phyloP scores from a whole-genome alignment of 2,329 filamentous ascomycete species.

The Trichoderma polysporum region DNA sequence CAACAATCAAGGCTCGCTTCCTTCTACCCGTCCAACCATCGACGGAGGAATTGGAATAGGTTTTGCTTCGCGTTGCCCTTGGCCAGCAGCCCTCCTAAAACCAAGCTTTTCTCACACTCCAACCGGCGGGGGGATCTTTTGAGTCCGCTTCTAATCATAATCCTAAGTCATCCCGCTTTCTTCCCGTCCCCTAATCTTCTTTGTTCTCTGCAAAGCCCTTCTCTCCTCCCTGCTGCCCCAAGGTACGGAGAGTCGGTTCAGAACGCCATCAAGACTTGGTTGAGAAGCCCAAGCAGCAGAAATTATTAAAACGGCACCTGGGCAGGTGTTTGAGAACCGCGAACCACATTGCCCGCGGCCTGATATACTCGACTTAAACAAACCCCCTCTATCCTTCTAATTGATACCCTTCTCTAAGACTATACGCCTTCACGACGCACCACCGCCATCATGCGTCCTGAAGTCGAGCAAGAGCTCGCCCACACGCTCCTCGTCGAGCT shows the following conservation, averaged over 20 bases:
- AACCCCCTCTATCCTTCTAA: background rate
- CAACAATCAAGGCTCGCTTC: constrained; percentile 35
- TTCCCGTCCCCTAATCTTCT: background rate
- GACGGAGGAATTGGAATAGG: background rate
- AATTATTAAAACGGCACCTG: background rate
- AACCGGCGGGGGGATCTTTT: constrained; percentile 28
- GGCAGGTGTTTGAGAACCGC: background rate
- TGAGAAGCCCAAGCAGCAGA: constrained; percentile 11
- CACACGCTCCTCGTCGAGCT: constrained; percentile 98
- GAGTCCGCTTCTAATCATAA: constrained; percentile 22
- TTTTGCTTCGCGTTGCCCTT: background rate
- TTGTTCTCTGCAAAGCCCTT: background rate
- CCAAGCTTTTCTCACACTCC: background rate
- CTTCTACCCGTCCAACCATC: constrained; percentile 28
- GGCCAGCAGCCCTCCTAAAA: background rate
- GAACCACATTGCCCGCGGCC: constrained; percentile 11
- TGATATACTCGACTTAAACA: background rate
- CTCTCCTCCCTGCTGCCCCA: constrained; percentile 21
- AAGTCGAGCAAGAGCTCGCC: constrained; percentile 98
- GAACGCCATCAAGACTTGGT: constrained; percentile 10
- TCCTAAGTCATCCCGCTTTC: constrained; percentile 20
- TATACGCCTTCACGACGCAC: constrained; percentile 24
- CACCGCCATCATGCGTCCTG: constrained; percentile 77
- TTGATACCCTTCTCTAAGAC: constrained; percentile 3
- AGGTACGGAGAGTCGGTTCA: constrained; percentile 24